Evolutionary conservation across 108 stramenopile species (phyloP).

Genomic region (Chaetoceros muelleri): DNA sequence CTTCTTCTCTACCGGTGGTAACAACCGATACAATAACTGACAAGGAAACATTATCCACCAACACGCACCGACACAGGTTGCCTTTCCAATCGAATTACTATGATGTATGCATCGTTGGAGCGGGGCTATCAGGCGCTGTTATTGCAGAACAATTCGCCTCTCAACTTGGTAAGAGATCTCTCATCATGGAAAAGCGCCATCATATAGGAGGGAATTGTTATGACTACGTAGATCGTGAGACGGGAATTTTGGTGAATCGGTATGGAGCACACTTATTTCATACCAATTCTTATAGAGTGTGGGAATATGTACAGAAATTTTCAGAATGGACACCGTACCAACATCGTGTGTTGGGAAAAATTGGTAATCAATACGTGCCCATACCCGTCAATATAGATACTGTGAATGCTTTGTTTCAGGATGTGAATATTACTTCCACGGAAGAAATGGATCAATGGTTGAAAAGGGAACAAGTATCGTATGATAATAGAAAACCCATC

Average conservation of each 20-base stretch:
- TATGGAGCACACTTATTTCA: conserved; percentile 75
- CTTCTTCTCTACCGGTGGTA: too few species aligned
- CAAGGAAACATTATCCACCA: too few species aligned
- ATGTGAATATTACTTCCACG: conserved; percentile 30
- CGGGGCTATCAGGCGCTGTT: conserved; percentile 62
- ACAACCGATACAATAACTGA: too few species aligned
- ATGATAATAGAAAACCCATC: conserved; percentile 12
- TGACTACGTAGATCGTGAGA: conserved; percentile 59
- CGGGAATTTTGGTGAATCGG: conserved; percentile 39
- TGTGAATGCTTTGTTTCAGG: conserved; percentile 70
- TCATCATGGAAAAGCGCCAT: conserved; percentile 57
- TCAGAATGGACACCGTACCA: conserved; percentile 63
- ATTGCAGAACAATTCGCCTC: conserved; percentile 68
- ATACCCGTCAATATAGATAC: conserved; percentile 81
- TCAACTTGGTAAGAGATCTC: conserved; percentile 27
- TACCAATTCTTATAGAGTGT: conserved; percentile 51
- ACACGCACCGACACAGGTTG: too few species aligned
- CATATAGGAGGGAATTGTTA: conserved; percentile 83
- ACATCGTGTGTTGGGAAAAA: conserved; percentile 50
- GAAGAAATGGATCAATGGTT: conserved; percentile 73
- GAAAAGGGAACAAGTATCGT: conserved; percentile 37
- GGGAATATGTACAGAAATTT: conserved; percentile 51
- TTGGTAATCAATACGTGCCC: conserved; percentile 55
- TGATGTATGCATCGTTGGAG: conserved; percentile 68
- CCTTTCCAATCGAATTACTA: conserved; percentile 18